Evolutionary conservation across 2,329 filamentous ascomycete species (phyloP).

Genomic region (Pseudogymnoascus sp.): DNA sequence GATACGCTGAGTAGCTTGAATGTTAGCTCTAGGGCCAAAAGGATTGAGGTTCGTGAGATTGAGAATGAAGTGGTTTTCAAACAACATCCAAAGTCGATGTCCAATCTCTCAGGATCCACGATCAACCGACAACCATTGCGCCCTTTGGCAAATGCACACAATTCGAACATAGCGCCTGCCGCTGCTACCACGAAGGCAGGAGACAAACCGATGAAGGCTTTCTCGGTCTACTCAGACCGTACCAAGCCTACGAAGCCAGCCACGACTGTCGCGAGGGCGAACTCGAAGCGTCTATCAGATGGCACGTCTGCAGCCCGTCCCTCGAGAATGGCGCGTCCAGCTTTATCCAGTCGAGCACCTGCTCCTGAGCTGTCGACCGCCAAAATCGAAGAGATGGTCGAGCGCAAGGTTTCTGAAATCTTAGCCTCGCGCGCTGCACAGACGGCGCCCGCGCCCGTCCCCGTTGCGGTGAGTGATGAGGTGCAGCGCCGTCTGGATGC

Average conservation of each 20-base stretch:
- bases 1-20: slow-evolving; percentile 92
- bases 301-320: slow-evolving; percentile 33
- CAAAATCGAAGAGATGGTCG: slow-evolving; percentile 83
- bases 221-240: slow-evolving; percentile 79
- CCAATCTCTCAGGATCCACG: slow-evolving; percentile 33
- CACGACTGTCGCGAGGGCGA: slow-evolving; percentile 25
- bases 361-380: slow-evolving; percentile 52
- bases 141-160: slow-evolving; percentile 68
- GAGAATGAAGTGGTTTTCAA: slow-evolving; percentile 93
- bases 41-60: slow-evolving; percentile 90
- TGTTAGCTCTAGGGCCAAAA: slow-evolving; percentile 90
- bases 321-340: slow-evolving; percentile 40
- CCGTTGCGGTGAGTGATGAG: slow-evolving; percentile 59
- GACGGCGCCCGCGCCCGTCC: slow-evolving; percentile 35
- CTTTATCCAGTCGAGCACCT: slow-evolving; percentile 32
- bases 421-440: slow-evolving; percentile 67
- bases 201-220: slow-evolving; percentile 75
- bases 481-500: slow-evolving; percentile 75
- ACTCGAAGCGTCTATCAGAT: slow-evolving; percentile 31
- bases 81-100: slow-evolving; percentile 54
- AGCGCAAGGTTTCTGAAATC: slow-evolving; percentile 85
- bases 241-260: slow-evolving; percentile 39
- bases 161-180: slow-evolving; percentile 56
- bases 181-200: slow-evolving; percentile 45
- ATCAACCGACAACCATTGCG: slow-evolving; percentile 68